Evolutionary conservation across 2,329 filamentous ascomycete species (phyloP), one percentile per base, ranked within the genome.

Genomic region (Aspergillus texensis): DNA sequence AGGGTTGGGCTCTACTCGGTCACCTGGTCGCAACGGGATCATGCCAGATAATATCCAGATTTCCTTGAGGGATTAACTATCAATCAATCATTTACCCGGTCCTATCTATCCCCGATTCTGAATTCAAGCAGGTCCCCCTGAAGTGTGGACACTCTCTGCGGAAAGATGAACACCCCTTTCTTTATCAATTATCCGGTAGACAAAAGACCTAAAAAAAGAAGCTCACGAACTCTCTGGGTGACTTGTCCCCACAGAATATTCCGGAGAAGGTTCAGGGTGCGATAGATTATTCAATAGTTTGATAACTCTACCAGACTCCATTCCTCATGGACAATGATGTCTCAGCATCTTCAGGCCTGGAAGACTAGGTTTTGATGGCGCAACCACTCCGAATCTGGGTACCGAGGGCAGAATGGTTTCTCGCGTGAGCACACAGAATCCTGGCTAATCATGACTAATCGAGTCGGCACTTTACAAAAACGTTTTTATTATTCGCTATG

Each of bases 211-310:
- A 55, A 55, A 55, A 55, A 55, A 53, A 55, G 52, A 39, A 39
- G 52, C 57, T 36, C 30, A 36, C 4, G 43, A 28, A 50, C 43
- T 50, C 30, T 6, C 32, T 52, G n/a, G n/a, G 32, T 26, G 57
- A n/a, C 16, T 50, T 19, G 52, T 55, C 39, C 34, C 52, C 52
- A 55, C 52, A 39, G 3, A 39, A 24, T 55, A 61, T 43, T 53
- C 58, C 28, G 48, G 48, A 61, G 62, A 64, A 36, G 26, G 48
- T n/a, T 39, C 30, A 21, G 32, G n/a, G 52, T 26, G 52, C 8
- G 6, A 60, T 34, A 39, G 36, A 6, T 26, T 46, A 12, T 58
- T 52, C 58, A 54, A 63, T 61, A 63, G 58, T 62, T 54, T 39
- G 46, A 39, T 36, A 57, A 41, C 30, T 39, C 34, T 19, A 39